Base-by-base conservation (phyloP, 2,329 filamentous ascomycete species). In the Penicillium sp. region DNA sequence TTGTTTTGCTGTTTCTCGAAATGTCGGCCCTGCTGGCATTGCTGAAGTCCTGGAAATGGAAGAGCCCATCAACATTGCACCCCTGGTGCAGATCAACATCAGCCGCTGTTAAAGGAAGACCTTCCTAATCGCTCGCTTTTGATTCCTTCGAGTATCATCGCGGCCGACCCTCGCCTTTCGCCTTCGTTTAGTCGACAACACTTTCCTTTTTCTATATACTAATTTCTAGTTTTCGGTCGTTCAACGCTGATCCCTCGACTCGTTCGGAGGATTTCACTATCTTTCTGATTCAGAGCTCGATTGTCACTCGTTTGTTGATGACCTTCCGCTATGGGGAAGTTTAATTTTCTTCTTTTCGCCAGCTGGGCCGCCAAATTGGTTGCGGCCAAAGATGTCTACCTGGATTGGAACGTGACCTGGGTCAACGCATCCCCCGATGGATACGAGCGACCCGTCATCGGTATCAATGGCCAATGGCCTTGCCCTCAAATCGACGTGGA, bases 401-500 rank as follows among this genome's bases (percentile, higher is more conserved):
- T 58, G 3, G 38, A 57, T 6, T 88, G 85, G 70, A 80, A 83
- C 57, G 74, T 88, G 52, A 79, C 77, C 47, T 89, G 86, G 86
- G 80, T 87, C 9, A 77, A 69, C 34, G 79, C 83, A 27, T 85
- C 86, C 57, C 87, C 87, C 0, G 87, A 91, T 69, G 83, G 82
- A 18, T 71, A 75, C 6, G 73, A 78, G 31, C 77, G 86, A 26
- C 76, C 81, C 1, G 78, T 79, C 3, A 87, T 91, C 61, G 86
- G 85, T 37, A 85, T 93, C 70, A 91, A 93, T 59, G 80, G 79
- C 4, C 66, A 83, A 69, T 89, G 86, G 84, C 87, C 87, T 1
- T 77, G 86, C 42, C 87, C 87, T 81, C 58, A 64, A 39, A 60
- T 74, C 8, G 62, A 71, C 18, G 61, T 67, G n/a, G 42, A 64